These are phyloP conservation scores for Solanum appendiculatum DNA, from an alignment of 257 asterid species.

Conservation along the genomic window DNA sequence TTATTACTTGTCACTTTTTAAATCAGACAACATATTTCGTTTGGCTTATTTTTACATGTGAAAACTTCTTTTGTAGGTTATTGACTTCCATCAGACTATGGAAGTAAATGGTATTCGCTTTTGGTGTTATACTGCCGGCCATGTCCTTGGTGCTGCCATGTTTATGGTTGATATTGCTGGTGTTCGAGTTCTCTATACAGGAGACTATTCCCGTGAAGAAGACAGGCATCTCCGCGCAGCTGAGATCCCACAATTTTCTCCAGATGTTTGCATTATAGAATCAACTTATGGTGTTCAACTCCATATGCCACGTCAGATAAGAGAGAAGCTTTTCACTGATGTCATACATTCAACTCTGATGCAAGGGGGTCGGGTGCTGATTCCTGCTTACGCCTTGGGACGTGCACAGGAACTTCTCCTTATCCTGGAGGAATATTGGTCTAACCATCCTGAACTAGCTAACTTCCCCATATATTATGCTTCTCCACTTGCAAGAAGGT, in stretches of 20 bases:
- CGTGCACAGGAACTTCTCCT: conserved; percentile 97
- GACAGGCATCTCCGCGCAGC: conserved; percentile 99
- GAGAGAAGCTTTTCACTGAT: conserved; percentile 91
- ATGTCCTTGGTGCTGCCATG: conserved; percentile 99
- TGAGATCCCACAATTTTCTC: conserved; percentile 86
- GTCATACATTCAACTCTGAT: conserved; percentile 66
- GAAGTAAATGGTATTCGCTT: conserved; percentile 94
- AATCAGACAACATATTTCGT: not conserved
- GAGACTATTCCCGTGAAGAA: conserved; percentile 96
- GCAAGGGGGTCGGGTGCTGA: conserved; percentile 92
- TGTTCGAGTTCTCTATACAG: conserved; percentile 91
- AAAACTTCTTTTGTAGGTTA: conserved; percentile 47
- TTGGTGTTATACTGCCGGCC: conserved; percentile 99
- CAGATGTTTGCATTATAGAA: conserved; percentile 92
- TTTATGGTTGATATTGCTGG: conserved; percentile 99
- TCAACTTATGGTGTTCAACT: conserved; percentile 94
- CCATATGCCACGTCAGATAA: conserved; percentile 72
- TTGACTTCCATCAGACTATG: conserved; percentile 94
- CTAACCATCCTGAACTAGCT: conserved; percentile 81
- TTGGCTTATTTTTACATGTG: not conserved
- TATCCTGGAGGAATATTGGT: conserved; percentile 91
- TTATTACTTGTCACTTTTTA: not conserved
- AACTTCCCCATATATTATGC: conserved; percentile 87
- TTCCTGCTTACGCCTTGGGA: conserved; percentile 94
- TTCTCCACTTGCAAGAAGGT: conserved; percentile 93